phyloP scores from a whole-genome alignment of 2,329 filamentous ascomycete genomes.

The Sarocladiaceae sp. region DNA sequence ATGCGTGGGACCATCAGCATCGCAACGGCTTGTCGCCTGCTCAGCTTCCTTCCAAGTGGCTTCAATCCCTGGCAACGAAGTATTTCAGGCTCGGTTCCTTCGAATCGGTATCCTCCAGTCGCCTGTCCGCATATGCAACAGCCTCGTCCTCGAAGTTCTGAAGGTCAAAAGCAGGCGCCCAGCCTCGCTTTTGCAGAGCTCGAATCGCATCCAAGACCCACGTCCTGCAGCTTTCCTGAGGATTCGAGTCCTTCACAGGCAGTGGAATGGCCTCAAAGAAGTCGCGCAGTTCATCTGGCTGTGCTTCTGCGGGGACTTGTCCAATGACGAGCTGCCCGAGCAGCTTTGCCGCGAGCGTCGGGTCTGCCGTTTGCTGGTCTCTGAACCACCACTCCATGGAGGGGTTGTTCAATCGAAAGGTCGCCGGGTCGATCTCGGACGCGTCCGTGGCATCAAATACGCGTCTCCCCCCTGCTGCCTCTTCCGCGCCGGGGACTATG shows the following conservation, averaged over 20 bases:
- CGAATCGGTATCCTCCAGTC: conserved; percentile 15
- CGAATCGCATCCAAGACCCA: conserved; percentile 22
- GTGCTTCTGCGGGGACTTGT: conserved; percentile 14
- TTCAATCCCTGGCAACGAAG: neutral
- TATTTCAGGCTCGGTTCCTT: neutral
- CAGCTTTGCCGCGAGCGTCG: conserved; percentile 17
- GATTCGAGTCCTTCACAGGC: conserved; percentile 24
- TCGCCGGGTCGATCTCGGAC: conserved; percentile 22
- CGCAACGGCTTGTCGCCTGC: too few species aligned
- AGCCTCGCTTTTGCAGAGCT: conserved; percentile 19
- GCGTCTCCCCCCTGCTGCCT: conserved; percentile 13
- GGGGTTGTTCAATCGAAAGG: conserved; percentile 25
- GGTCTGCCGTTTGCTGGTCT: conserved; percentile 13
- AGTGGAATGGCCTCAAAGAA: conserved; percentile 20
- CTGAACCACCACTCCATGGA: conserved; percentile 26
- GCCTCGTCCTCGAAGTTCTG: conserved; percentile 20
- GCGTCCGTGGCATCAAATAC: conserved; percentile 24
- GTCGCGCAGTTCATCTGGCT: conserved; percentile 14
- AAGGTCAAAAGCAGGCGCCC: conserved; percentile 19
- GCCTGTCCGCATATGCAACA: conserved; percentile 23
- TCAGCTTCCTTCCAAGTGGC: neutral
- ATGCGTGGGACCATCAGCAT: too few species aligned
- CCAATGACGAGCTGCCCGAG: conserved; percentile 23
- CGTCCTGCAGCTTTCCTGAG: conserved; percentile 28
- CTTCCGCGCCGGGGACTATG: conserved; percentile 15